These are phyloP conservation scores for Rhodofomes roseus DNA, from an alignment of 1,284 basidiomycete genomes.

Conservation along the genomic window DNA sequence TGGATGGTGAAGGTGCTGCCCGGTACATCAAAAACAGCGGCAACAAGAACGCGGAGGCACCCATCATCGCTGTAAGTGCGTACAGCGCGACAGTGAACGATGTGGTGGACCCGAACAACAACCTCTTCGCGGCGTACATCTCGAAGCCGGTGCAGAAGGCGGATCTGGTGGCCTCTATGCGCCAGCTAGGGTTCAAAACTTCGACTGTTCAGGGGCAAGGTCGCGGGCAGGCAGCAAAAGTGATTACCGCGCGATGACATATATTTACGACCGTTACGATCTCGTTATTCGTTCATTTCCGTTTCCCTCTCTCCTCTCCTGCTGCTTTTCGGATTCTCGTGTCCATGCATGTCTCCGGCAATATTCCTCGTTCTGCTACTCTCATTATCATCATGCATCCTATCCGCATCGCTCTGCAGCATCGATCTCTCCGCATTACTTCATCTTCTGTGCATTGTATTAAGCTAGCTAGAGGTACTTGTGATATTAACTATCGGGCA, in stretches of 20 bases:
- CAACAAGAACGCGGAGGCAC: constrained; percentile 84
- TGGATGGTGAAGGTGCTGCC: constrained; percentile 90
- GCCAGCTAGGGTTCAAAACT: constrained; percentile 85
- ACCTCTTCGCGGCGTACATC: constrained; percentile 82
- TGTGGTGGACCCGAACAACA: constrained; percentile 62
- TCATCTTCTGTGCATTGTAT: constrained; percentile 30
- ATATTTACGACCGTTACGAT: constrained; percentile 16
- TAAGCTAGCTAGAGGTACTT: constrained; percentile 36
- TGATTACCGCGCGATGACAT: constrained; percentile 29
- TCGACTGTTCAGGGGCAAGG: constrained; percentile 51
- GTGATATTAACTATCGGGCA: constrained; percentile 24
- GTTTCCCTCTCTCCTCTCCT: constrained; percentile 21
- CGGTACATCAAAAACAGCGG: constrained; percentile 94
- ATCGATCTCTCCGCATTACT: constrained; percentile 8
- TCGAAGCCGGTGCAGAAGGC: constrained; percentile 87
- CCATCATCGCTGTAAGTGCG: constrained; percentile 89
- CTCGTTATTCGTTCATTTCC: constrained; percentile 23
- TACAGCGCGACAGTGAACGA: constrained; percentile 70
- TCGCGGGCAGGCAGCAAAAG: constrained; percentile 30
- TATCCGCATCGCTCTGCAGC: constrained; percentile 17
- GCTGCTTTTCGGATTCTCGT: constrained; percentile 32
- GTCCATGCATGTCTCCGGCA: constrained; percentile 19
- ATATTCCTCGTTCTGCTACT: constrained; percentile 25
- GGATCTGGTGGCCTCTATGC: constrained; percentile 77
- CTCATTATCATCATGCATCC: constrained; percentile 32